A percentile compares a stretch with the other conserved stretches of the same genome.
Conservation (phyloP, 139 green algal genomes). For the Chlorella sp. region DNA sequence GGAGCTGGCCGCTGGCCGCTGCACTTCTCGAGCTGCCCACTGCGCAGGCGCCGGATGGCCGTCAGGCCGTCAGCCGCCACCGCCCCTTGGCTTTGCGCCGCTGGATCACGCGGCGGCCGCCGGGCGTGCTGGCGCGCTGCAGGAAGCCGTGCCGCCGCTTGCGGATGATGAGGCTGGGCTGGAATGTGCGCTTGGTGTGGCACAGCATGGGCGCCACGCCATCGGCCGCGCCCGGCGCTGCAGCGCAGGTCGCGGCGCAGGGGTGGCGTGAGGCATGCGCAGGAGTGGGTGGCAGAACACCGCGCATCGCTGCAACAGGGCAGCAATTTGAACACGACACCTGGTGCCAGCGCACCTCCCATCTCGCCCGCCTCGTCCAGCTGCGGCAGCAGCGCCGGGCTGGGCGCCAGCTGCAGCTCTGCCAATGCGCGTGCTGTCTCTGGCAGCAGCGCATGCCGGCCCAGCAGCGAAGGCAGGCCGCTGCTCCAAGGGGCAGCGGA, state of each 20-base stretch:
- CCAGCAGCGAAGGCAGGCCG: conserved; percentile 1
- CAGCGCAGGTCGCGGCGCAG: background rate
- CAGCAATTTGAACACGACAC: background rate
- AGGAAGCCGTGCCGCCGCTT: conserved; percentile 70
- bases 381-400: conserved; percentile 1
- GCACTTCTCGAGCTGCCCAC: too few species aligned
- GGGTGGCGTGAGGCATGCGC: background rate
- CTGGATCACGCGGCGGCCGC: conserved; percentile 39
- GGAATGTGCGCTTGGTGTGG: conserved; percentile 58
- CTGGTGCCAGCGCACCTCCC: background rate
- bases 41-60: background rate
- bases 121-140: conserved; percentile 23
- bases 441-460: conserved; percentile 14
- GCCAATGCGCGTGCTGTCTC: conserved; percentile 2
- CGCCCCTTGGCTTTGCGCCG: conserved; percentile 36
- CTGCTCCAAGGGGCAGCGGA: background rate
- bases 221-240: conserved; percentile 6
- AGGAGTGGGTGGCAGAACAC: background rate
- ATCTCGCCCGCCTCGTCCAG: background rate
- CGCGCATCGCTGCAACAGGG: background rate
- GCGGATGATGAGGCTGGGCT: conserved; percentile 55
- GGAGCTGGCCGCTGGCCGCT: too few species aligned
- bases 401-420: conserved; percentile 9
- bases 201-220: conserved; percentile 8
- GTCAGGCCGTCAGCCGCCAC: conserved; percentile 38